Conservation (phyloP, 805 yeast genomes). For the Cyberlindnera mrakii region DNA sequence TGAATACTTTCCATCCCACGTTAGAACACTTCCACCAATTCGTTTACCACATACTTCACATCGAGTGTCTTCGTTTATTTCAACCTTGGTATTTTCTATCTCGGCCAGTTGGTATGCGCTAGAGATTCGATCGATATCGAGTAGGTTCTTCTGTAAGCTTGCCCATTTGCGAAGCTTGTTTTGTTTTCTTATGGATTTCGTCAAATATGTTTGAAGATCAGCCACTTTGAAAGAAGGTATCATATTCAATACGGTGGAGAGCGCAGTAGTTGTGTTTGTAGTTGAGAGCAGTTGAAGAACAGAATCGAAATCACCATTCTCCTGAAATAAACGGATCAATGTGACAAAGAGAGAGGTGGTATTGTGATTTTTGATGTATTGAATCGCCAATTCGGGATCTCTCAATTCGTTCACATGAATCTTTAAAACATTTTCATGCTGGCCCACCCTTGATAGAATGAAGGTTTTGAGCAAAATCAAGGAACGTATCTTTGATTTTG, state of each 20-base stretch:
- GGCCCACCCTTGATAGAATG: constrained; percentile 52
- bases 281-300: constrained; percentile 35
- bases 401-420: constrained; percentile 52
- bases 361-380: constrained; percentile 35
- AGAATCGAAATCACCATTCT: constrained; percentile 24
- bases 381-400: constrained; percentile 52
- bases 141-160: constrained; percentile 3
- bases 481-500: not conserved
- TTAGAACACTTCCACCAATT: constrained; percentile 12
- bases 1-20: constrained; percentile 2
- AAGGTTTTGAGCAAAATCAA: constrained; percentile 43
- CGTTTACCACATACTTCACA: constrained; percentile 11
- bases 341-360: constrained; percentile 28
- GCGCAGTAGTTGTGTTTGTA: constrained; percentile 29
- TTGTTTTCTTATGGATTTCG: constrained; percentile 14
- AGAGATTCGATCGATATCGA: constrained; percentile 8
- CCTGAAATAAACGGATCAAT: constrained; percentile 32
- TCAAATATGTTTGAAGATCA: constrained; percentile 15
- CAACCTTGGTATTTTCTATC: constrained; percentile 4
- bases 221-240: constrained; percentile 12
- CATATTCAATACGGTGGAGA: constrained; percentile 7
- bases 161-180: constrained; percentile 4
- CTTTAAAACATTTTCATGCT: constrained; percentile 57
- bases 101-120: constrained; percentile 2
- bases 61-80: constrained; percentile 3